Base-by-base conservation (phyloP, 2,329 filamentous ascomycete species). In the Epichloe sylvatica region DNA sequence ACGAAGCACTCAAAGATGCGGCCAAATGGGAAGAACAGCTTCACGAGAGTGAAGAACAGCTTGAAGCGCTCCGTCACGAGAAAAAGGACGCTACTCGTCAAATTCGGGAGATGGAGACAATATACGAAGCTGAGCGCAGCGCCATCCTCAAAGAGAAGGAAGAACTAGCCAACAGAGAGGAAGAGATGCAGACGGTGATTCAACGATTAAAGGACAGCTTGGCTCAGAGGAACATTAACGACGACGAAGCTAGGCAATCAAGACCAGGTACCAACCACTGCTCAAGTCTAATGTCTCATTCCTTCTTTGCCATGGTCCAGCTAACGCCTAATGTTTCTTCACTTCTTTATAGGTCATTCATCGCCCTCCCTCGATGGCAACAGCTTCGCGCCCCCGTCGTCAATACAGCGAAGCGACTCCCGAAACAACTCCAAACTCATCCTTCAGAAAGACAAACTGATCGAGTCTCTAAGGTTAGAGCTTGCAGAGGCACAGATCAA, bases 401-500 rank as follows among this genome's bases (percentile, higher is more conserved):
- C 87, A 4, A 69, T 94, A 48, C 82, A 91, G 59, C 84, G 88
- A 55, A 94, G 87, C 73, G 86, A 94, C 59, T 94, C 89, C 36
- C 79, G 86, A 55, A 94, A 86, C 64, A 91, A 85, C 67, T 94
- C 89, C 13, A 94, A 91, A 66, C 74, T 95, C 47, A 77, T 97
- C 46, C 76, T 94, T 58, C 90, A 97, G 65, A 98, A 97, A 66
- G 92, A 98, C 68, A 92, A 94, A 69, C 74, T 96, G 52, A 97
- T 98, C 58, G 91, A 97, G 65, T 88, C 85, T 12, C 74, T 98
- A 53, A 80, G 91, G 50, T 77, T 97, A 30, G 92, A 98, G 65
- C 77, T 98, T 45, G 91, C 92, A 41, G 92, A 97, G 66, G 84
- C 87, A 21, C 90, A 97, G 66, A 94, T 96, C 69, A 96, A 95